phyloP scores from a whole-genome alignment of 1,139 yeast genomes.

The Candida sojae region DNA sequence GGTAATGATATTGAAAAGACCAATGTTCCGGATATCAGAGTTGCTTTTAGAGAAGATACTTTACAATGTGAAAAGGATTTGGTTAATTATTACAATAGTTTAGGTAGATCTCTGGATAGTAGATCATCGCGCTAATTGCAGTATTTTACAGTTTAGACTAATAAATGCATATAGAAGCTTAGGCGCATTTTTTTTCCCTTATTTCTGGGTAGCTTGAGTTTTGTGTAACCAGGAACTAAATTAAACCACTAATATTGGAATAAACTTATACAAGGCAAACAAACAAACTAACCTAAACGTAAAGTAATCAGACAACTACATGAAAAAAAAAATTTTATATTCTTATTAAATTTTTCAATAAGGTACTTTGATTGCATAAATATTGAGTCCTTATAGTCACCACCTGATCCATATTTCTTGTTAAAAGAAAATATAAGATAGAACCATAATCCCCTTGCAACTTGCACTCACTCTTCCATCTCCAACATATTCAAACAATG shows the following conservation, averaged over 20 bases:
- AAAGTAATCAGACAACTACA: not conserved
- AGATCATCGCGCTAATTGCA: not conserved
- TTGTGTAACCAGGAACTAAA: too few relatives aligned
- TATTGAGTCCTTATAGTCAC: too few relatives aligned
- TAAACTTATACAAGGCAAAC: too few relatives aligned
- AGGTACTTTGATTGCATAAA: too few relatives aligned
- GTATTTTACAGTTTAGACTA: not conserved
- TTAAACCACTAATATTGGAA: too few relatives aligned
- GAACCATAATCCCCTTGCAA: too few relatives aligned
- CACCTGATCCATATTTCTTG: too few relatives aligned
- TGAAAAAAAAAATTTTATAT: not conserved
- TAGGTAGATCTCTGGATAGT: slow-evolving; percentile 7
- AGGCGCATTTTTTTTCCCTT: not conserved
- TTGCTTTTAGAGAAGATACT: slow-evolving; percentile 81
- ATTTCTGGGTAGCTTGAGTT: not conserved
- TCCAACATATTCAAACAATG: not conserved
- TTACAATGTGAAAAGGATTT: slow-evolving; percentile 72
- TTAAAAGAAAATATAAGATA: too few relatives aligned
- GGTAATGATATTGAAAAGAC: slow-evolving; percentile 93
- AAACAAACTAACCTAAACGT: too few relatives aligned
- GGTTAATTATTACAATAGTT: slow-evolving; percentile 55
- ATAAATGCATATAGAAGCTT: not conserved
- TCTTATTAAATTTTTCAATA: not conserved
- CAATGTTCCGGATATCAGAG: slow-evolving; percentile 88
- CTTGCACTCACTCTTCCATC: not conserved